Conservation (phyloP, 495 filamentous ascomycete species). For the Aspergillus nanangensis region DNA sequence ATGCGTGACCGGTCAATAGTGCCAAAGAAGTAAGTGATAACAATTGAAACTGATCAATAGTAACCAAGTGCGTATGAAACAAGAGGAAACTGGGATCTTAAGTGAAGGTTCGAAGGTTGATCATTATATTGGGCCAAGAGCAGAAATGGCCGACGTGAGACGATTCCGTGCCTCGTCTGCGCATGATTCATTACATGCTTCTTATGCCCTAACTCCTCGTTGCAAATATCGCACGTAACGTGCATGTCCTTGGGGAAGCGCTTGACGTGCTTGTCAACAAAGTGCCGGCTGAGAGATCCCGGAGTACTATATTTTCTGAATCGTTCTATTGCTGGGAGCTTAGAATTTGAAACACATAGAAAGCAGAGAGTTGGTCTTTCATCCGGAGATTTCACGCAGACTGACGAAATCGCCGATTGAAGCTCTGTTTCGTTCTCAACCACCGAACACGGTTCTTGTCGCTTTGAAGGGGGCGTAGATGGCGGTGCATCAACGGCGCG, state of each 20-base stretch:
- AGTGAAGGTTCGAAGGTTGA: not conserved
- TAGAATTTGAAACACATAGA: conserved; percentile 14
- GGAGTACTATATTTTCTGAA: conserved; percentile 14
- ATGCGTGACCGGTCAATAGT: not conserved
- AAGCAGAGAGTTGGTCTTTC: conserved; percentile 22
- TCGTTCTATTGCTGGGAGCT: conserved; percentile 11
- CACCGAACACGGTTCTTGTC: not conserved
- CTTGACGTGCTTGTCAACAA: conserved; percentile 21
- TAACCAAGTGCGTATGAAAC: not conserved
- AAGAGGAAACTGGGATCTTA: not conserved
- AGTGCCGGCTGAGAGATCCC: conserved; percentile 20
- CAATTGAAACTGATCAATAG: not conserved
- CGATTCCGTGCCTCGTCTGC: conserved; percentile 17
- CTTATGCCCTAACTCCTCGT: conserved; percentile 16
- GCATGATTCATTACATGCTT: conserved; percentile 19
- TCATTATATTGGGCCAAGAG: not conserved
- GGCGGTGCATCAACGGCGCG: conserved; percentile 2
- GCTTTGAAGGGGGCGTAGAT: not conserved
- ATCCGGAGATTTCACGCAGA: conserved; percentile 15
- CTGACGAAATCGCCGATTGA: conserved; percentile 10
- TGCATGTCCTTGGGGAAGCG: conserved; percentile 18
- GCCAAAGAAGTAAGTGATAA: not conserved
- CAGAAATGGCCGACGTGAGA: conserved; percentile 1
- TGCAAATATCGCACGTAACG: conserved; percentile 17
- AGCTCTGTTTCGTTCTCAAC: not conserved